A percentile compares a stretch with the other conserved stretches of the same genome.
Evolutionary conservation across 257 asterid genomes (phyloP).

Genomic region (Capsicum pubescens): DNA sequence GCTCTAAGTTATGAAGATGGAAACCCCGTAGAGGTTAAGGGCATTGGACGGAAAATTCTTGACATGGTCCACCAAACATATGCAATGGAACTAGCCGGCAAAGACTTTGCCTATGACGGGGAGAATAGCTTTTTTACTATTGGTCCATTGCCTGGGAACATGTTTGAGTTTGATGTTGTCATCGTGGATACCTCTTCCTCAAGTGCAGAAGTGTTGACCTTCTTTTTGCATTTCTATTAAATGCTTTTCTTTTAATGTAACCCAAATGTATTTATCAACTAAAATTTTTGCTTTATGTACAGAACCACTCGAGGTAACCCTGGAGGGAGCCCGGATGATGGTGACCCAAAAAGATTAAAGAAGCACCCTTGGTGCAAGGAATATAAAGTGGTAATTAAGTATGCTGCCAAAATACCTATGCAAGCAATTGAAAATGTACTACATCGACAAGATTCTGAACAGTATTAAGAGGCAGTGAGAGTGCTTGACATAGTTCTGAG

Average conservation of each 20-base stretch:
- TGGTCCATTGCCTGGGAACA: conserved; percentile 70
- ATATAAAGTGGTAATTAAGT: conserved; percentile 60
- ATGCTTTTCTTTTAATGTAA: neutral
- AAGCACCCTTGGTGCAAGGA: conserved; percentile 53
- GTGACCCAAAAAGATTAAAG: conserved; percentile 52
- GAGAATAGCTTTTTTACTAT: conserved; percentile 67
- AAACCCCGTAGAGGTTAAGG: conserved; percentile 62
- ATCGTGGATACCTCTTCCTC: conserved; percentile 53
- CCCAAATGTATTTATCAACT: neutral
- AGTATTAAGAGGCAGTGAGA: conserved; percentile 75
- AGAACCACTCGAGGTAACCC: conserved; percentile 54
- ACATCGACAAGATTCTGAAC: conserved; percentile 62
- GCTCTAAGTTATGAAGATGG: conserved; percentile 64
- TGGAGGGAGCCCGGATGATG: conserved; percentile 48
- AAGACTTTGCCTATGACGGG: conserved; percentile 72
- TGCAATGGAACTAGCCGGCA: conserved; percentile 46
- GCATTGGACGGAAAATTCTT: conserved; percentile 58
- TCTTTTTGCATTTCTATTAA: neutral
- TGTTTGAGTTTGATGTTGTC: conserved; percentile 60
- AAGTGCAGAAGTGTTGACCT: conserved; percentile 35
- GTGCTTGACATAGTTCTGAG: conserved; percentile 65
- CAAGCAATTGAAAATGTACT: conserved; percentile 60
- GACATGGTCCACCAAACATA: conserved; percentile 58
- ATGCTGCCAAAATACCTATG: conserved; percentile 67
- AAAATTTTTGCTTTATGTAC: neutral